Evolutionary conservation across 2,329 filamentous ascomycete genomes (phyloP), one percentile per base, ranked within the genome.

Genomic region (Xylariaceae sp.): DNA sequence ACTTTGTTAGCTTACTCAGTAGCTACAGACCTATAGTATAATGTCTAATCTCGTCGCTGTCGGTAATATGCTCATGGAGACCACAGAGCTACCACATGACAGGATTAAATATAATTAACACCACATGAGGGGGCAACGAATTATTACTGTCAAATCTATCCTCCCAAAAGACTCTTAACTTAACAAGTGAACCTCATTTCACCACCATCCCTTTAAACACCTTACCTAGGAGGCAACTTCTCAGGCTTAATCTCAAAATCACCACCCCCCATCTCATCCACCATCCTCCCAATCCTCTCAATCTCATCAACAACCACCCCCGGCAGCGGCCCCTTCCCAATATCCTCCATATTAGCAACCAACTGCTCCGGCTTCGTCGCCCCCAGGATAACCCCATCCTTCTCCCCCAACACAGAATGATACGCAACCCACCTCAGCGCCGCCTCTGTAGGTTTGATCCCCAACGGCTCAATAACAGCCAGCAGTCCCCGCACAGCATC

Each of bases 181-280:
- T n/a, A n/a, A n/a, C n/a, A n/a, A n/a, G n/a, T n/a, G n/a, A n/a
- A n/a, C n/a, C n/a, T n/a, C n/a, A n/a, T n/a, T n/a, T n/a, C n/a
- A n/a, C n/a, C n/a, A n/a, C n/a, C n/a, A n/a, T n/a, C n/a, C n/a
- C n/a, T n/a, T n/a, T n/a, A n/a, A n/a, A n/a, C n/a, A n/a, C 33
- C 13, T 14, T 47, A 54, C 44, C 12, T 54, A 2, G 51, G 44
- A 10, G 51, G 48, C 6, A 54, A 42, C 9, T 36, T 34, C 31
- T 45, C n/a, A 33, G 58, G 85, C 7, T 31, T 46, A 6, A 55
- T 38, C 42, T 55, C 45, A n/a, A 55, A 55, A 16, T 55, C 40
- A 5, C 53, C 53, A 36, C 49, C 38, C 7, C 53, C 53, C 19
- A 55, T 38, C 6, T 31, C 53, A 43, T 55, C 53, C 34, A 55